These are phyloP conservation scores for Neurospora pannonica DNA, from an alignment of 495 filamentous ascomycete species.

Conservation along the genomic window DNA sequence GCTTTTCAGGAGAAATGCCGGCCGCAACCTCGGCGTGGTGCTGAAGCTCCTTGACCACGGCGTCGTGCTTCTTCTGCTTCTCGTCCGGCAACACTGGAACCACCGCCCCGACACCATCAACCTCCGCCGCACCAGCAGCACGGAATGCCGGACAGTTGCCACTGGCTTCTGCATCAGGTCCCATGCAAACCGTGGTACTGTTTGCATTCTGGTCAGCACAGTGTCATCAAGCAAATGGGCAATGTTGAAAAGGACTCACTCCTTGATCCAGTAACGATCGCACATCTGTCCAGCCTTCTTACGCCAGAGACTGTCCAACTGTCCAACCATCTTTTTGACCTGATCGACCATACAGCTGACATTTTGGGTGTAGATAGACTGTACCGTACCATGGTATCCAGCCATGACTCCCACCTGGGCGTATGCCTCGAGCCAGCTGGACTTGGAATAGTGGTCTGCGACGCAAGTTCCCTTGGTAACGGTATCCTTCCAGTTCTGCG, in stretches of 20 bases:
- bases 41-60: background rate
- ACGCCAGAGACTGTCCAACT: background rate
- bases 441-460: background rate
- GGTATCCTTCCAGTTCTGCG: background rate
- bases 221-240: background rate
- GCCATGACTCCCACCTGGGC: background rate
- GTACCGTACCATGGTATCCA: background rate
- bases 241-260: background rate
- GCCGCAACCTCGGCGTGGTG: background rate
- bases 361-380: background rate
- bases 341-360: background rate
- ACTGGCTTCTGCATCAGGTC: background rate
- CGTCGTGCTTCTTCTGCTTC: background rate
- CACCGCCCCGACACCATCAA: background rate
- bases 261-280: background rate
- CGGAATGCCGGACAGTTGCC: background rate
- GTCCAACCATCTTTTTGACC: background rate
- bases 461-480: background rate
- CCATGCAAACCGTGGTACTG: background rate
- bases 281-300: background rate
- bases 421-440: background rate
- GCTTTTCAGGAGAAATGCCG: background rate
- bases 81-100: background rate
- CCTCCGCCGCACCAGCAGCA: background rate
- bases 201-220: background rate